These are phyloP conservation scores for Fagopyrum esculentum DNA, from an alignment of 148 eudicot species.

Conservation along the genomic window DNA sequence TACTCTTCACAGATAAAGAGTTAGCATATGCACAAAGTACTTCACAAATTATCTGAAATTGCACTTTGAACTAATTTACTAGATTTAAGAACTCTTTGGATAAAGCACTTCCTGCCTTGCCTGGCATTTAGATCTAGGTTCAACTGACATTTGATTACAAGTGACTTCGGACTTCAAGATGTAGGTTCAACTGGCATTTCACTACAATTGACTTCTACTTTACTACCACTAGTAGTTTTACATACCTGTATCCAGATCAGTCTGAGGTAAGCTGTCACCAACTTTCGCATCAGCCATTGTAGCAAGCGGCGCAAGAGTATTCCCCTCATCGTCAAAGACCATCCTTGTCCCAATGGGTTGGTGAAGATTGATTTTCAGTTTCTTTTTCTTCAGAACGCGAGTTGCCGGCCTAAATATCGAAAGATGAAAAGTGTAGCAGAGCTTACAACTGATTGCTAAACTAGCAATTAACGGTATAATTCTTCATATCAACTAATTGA, in stretches of 20 bases:
- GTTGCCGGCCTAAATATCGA: conserved; percentile 46
- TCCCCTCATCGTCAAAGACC: conserved; percentile 87
- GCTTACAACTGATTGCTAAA: background rate
- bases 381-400: conserved; percentile 70
- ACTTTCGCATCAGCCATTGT: conserved; percentile 41
- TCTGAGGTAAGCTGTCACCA: conserved; percentile 23
- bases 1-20: background rate
- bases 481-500: background rate
- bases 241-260: conserved; percentile 62
- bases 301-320: conserved; percentile 70
- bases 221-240: background rate
- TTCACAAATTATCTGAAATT: background rate
- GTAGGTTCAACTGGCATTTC: background rate
- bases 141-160: background rate
- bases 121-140: background rate
- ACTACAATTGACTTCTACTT: background rate
- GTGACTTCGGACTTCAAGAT: background rate
- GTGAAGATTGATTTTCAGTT: conserved; percentile 79
- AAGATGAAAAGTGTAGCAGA: background rate
- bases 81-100: too few species aligned
- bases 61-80: background rate
- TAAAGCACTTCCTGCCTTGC: background rate
- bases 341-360: conserved; percentile 79
- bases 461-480: conserved; percentile 10
- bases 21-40: background rate